These are phyloP conservation scores for Telfairia occidentalis DNA, from an alignment of 331 rosid genomes.

Conservation along the genomic window DNA sequence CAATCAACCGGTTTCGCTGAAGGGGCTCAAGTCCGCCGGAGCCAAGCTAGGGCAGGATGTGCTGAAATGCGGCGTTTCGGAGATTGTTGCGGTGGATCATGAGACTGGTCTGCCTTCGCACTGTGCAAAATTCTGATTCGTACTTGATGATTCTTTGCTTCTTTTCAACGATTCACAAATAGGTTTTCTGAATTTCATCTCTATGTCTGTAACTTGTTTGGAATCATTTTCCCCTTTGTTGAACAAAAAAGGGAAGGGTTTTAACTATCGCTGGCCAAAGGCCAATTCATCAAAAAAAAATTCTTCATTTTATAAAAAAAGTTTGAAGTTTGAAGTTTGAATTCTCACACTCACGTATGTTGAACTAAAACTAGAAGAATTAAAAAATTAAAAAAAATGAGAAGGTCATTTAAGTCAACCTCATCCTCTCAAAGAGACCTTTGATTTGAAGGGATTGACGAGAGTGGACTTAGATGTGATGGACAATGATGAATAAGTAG, in stretches of 20 bases:
- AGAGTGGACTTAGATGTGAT: too few relatives aligned
- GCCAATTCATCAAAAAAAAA: not conserved
- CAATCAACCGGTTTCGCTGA: slow-evolving; percentile 46
- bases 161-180: not conserved
- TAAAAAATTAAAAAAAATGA: too few relatives aligned
- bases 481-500: too few relatives aligned
- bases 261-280: not conserved
- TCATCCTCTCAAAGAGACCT: too few relatives aligned
- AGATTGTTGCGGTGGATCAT: slow-evolving; percentile 66
- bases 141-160: not conserved
- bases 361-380: too few relatives aligned
- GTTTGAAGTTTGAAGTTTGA: too few relatives aligned
- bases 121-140: slow-evolving; percentile 59
- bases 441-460: too few relatives aligned
- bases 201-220: not conserved
- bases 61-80: slow-evolving; percentile 58
- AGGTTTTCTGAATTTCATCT: not conserved
- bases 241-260: not conserved
- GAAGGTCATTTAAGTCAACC: too few relatives aligned
- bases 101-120: slow-evolving; percentile 52
- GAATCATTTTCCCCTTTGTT: not conserved
- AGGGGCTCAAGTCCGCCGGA: slow-evolving; percentile 84
- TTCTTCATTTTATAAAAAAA: too few relatives aligned
- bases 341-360: too few relatives aligned
- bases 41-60: slow-evolving; percentile 93